Evolutionary conservation across 768 basidiomycete species (phyloP).

Genomic region (Mycena amicta): DNA sequence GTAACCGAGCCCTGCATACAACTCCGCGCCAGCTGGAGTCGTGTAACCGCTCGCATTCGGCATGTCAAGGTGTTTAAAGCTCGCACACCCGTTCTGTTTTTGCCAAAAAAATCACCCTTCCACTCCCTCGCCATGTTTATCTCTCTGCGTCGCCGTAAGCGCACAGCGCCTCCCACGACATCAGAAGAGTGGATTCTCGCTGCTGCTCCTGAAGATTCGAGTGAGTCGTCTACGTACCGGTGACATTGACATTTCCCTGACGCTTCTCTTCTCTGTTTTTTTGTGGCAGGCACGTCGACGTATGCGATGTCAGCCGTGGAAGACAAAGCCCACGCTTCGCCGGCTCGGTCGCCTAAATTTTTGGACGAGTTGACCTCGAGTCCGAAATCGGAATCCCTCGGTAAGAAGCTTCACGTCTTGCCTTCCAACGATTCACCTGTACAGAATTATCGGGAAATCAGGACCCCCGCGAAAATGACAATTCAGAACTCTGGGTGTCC

Average conservation of each 20-base stretch:
- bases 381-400: neutral
- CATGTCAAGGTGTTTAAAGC: neutral
- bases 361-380: neutral
- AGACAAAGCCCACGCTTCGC: neutral
- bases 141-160: neutral
- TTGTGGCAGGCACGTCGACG: too few species aligned
- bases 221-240: too few species aligned
- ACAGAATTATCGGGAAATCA: neutral
- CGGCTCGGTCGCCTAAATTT: neutral
- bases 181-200: neutral
- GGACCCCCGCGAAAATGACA: neutral
- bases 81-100: neutral
- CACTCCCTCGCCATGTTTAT: neutral
- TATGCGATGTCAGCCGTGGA: slow-evolving; percentile 1
- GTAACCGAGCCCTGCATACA: neutral
- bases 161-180: neutral
- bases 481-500: neutral
- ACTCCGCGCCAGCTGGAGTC: neutral
- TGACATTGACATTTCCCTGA: too few species aligned
- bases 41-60: neutral
- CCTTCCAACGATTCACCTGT: neutral
- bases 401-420: neutral
- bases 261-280: too few species aligned
- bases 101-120: neutral
- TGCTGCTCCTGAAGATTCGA: neutral